phyloP scores from a whole-genome alignment of 106 monocot genomes.

The Dendrobium catenatum region DNA sequence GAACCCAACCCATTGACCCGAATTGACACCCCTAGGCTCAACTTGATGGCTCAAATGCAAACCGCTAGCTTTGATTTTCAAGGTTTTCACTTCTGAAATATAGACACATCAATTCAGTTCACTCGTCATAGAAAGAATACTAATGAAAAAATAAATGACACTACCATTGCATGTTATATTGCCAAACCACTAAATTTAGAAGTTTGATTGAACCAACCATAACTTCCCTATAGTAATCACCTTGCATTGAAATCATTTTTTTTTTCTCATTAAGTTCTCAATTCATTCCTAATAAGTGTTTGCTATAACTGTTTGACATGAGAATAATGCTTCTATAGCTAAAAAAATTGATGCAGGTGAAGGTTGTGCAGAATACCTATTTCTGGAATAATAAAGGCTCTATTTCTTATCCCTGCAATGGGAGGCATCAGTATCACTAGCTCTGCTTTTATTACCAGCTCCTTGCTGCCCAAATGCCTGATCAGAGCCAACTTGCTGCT shows the following conservation, averaged over 20 bases:
- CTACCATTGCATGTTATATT: too few relatives aligned
- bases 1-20: too few relatives aligned
- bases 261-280: too few relatives aligned
- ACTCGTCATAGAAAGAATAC: neutral
- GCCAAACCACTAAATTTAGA: neutral
- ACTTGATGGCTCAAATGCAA: neutral
- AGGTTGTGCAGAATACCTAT: too few relatives aligned
- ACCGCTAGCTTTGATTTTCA: neutral
- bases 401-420: slow-evolving; percentile 2
- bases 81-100: neutral
- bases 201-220: neutral
- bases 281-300: too few relatives aligned
- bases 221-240: too few relatives aligned
- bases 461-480: slow-evolving; percentile 16
- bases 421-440: neutral
- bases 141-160: neutral
- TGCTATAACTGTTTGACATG: too few relatives aligned
- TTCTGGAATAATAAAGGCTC: neutral
- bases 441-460: slow-evolving; percentile 4
- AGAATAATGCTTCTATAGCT: too few relatives aligned
- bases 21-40: neutral
- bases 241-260: too few relatives aligned
- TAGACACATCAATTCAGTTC: neutral
- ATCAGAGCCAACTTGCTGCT: slow-evolving; percentile 17
- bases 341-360: too few relatives aligned